These are phyloP conservation scores for Hypoxylon intermedium DNA, from an alignment of 495 filamentous ascomycete species.

Conservation along the genomic window DNA sequence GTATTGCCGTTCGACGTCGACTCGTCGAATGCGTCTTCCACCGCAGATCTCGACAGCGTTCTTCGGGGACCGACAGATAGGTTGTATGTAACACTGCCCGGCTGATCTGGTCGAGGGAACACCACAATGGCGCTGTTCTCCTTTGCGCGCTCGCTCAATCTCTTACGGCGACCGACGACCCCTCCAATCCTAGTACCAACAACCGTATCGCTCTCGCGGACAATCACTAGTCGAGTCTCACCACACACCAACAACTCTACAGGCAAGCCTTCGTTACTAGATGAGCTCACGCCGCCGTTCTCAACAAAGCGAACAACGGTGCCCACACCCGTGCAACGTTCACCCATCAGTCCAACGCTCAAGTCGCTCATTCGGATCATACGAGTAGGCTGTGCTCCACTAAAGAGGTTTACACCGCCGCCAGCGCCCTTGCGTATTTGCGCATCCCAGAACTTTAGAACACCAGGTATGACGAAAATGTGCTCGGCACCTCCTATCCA, in stretches of 20 bases:
- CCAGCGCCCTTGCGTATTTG: conserved; percentile 64
- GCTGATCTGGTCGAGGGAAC: conserved; percentile 49
- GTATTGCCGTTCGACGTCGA: conserved; percentile 26
- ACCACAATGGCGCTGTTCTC: conserved; percentile 53
- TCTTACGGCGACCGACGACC: conserved; percentile 44
- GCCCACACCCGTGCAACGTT: conserved; percentile 65
- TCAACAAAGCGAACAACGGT: conserved; percentile 56
- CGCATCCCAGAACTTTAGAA: conserved; percentile 70
- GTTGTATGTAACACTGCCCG: conserved; percentile 53
- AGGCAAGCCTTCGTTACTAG: conserved; percentile 52
- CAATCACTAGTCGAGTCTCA: conserved; percentile 67
- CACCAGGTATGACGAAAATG: conserved; percentile 66
- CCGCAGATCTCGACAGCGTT: conserved; percentile 20
- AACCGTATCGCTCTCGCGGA: conserved; percentile 55
- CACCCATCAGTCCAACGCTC: conserved; percentile 66
- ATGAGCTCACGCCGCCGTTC: conserved; percentile 38
- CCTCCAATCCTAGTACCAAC: conserved; percentile 45
- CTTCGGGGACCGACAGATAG: conserved; percentile 46
- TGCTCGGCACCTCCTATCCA: conserved; percentile 69
- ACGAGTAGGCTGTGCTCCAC: conserved; percentile 53
- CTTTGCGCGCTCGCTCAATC: conserved; percentile 28
- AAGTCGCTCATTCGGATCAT: conserved; percentile 58
- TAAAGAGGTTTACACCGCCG: conserved; percentile 66
- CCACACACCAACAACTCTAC: conserved; percentile 68
- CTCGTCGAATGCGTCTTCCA: conserved; percentile 34